These are phyloP conservation scores for Pycnococcus provasolii DNA, from an alignment of 139 green algal species.

Conservation along the genomic window DNA sequence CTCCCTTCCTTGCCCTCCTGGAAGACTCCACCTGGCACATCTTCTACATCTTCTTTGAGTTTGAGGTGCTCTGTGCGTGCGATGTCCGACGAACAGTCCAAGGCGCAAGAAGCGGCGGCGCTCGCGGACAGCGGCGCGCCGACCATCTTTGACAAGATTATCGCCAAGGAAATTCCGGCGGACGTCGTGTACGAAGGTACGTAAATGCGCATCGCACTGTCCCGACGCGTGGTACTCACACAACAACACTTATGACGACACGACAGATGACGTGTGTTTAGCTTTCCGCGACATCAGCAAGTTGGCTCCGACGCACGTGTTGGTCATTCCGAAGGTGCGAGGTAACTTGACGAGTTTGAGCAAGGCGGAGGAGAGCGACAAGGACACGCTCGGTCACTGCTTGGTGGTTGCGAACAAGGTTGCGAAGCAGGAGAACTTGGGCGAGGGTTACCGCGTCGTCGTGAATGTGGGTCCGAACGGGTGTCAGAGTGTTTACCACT, in stretches of 20 bases:
- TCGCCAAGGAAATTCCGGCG: slow-evolving; percentile 72
- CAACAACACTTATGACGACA: too few relatives aligned
- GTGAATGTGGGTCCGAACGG: slow-evolving; percentile 76
- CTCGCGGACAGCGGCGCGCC: slow-evolving; percentile 30
- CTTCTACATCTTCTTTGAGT: too few relatives aligned
- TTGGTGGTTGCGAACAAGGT: slow-evolving; percentile 58
- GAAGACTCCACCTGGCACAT: too few relatives aligned
- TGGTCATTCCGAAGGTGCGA: slow-evolving; percentile 81
- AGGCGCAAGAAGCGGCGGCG: too few relatives aligned
- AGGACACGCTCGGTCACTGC: slow-evolving; percentile 71
- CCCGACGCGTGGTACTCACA: too few relatives aligned
- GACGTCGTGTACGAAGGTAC: slow-evolving; percentile 87
- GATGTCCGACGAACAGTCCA: too few relatives aligned
- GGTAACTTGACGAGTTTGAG: slow-evolving; percentile 60
- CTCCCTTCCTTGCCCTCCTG: too few relatives aligned
- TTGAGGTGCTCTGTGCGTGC: too few relatives aligned
- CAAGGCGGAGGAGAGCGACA: slow-evolving; percentile 57
- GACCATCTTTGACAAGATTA: slow-evolving; percentile 96
- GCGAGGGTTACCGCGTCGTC: slow-evolving; percentile 66
- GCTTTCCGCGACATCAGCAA: slow-evolving; percentile 88
- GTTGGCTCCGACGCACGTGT: slow-evolving; percentile 78
- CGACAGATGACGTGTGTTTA: neutral
- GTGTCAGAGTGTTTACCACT: slow-evolving; percentile 76
- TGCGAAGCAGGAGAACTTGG: slow-evolving; percentile 60
- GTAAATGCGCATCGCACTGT: too few relatives aligned